phyloP scores from a whole-genome alignment of 805 yeast genomes.

The Ogataea corticis region DNA sequence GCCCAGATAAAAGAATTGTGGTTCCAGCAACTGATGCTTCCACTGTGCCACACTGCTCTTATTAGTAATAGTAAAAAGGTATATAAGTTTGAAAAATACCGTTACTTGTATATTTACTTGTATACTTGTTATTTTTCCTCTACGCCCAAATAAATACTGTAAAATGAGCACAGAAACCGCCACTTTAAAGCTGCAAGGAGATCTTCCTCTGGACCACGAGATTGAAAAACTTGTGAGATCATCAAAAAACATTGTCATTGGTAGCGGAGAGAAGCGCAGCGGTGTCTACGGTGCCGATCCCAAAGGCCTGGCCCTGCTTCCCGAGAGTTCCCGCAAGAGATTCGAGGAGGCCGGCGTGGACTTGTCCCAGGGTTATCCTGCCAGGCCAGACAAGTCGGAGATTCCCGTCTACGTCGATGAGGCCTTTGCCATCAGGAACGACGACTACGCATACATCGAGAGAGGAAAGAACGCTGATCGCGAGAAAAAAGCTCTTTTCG shows the following conservation, averaged over 20 bases:
- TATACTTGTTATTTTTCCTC: too few species aligned
- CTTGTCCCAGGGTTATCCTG: conserved; percentile 38
- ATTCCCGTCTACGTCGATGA: conserved; percentile 41
- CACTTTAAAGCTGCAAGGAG: conserved; percentile 12
- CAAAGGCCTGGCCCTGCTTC: conserved; percentile 27
- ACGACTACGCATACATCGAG: conserved; percentile 34
- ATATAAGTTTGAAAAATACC: neutral
- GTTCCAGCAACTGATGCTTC: too few species aligned
- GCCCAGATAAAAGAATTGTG: too few species aligned
- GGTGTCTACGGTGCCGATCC: conserved; percentile 13
- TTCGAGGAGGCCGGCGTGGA: conserved; percentile 38
- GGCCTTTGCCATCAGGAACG: conserved; percentile 36
- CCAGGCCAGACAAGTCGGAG: conserved; percentile 30
- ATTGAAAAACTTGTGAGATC: conserved; percentile 17
- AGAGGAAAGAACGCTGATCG: conserved; percentile 38
- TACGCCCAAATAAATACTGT: too few species aligned
- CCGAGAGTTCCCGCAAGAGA: conserved; percentile 28
- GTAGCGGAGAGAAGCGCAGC: conserved; percentile 1
- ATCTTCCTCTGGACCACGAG: conserved; percentile 14
- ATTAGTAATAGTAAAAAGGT: neutral
- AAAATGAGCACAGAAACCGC: conserved; percentile 12
- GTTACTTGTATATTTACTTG: too few species aligned
- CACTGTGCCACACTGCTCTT: too few species aligned
- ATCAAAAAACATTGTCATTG: conserved; percentile 10
- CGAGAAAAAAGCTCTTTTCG: conserved; percentile 41